A percentile compares a stretch with the other conserved stretches of the same genome.
These are phyloP conservation scores for Cercis canadensis DNA, from an alignment of 306 rosid species.

Conservation along the genomic window DNA sequence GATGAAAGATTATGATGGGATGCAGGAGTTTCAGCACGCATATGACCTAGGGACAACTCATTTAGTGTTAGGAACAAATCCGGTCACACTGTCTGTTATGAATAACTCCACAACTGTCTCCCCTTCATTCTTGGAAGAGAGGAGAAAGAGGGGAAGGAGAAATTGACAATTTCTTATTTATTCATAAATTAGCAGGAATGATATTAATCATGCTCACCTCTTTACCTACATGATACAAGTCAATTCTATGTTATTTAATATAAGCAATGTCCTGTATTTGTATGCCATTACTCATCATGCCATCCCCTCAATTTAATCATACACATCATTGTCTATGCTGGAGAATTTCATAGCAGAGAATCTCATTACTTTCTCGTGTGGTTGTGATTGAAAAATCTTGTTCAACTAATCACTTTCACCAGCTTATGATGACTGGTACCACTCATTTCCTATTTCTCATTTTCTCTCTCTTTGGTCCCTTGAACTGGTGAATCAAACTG, in stretches of 20 bases:
- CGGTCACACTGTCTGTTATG: neutral
- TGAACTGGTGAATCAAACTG: neutral
- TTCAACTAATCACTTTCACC: neutral
- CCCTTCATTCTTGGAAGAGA: neutral
- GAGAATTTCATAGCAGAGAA: neutral
- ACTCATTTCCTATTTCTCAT: neutral
- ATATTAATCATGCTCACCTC: neutral
- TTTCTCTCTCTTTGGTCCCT: neutral
- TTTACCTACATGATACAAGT: neutral
- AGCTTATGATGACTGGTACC: neutral
- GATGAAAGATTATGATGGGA: neutral
- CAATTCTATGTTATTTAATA: neutral
- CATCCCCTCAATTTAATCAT: neutral
- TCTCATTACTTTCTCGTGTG: neutral
- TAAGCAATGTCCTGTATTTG: neutral
- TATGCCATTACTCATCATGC: neutral
- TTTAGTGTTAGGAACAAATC: neutral
- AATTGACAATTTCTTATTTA: neutral
- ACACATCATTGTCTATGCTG: neutral
- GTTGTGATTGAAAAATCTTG: neutral
- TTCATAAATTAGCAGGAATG: neutral
- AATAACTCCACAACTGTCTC: neutral
- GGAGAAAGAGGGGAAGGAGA: neutral
- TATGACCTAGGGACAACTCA: neutral
- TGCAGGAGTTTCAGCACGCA: neutral